Evolutionary conservation across 768 basidiomycete genomes (phyloP).

Genomic region (Neoboletus brunneissimus): DNA sequence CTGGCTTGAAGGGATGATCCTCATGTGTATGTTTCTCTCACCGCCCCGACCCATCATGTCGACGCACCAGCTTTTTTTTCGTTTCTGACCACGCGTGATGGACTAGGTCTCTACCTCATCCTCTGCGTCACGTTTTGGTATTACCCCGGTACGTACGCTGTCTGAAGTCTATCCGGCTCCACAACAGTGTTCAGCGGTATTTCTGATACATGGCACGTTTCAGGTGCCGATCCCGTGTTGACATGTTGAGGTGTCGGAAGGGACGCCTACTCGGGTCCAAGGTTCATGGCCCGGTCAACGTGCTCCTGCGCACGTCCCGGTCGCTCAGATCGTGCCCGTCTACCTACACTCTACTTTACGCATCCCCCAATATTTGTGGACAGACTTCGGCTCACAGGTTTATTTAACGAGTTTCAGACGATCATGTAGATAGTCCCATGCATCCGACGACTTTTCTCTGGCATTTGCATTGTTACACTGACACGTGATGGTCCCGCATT

Average conservation of each 20-base stretch:
- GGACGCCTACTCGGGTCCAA: not conserved
- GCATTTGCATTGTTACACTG: not conserved
- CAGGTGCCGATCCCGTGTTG: not conserved
- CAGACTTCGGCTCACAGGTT: not conserved
- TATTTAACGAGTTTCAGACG: slow-evolving; percentile 1
- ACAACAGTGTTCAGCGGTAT: not conserved
- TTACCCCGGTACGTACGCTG: slow-evolving; percentile 41
- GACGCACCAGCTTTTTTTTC: not conserved
- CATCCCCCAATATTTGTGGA: not conserved
- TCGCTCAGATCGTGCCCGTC: too few species aligned
- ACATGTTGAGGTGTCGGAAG: slow-evolving; percentile 2
- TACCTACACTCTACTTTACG: not conserved
- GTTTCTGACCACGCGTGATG: slow-evolving; percentile 4
- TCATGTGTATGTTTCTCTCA: slow-evolving; percentile 50
- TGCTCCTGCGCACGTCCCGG: too few species aligned
- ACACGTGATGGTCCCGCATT: not conserved
- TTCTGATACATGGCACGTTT: slow-evolving; percentile 5
- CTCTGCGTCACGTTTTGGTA: slow-evolving; percentile 55
- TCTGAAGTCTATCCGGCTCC: not conserved
- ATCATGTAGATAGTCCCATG: slow-evolving; percentile 13
- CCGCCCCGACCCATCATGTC: too few species aligned
- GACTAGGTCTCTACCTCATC: slow-evolving; percentile 52
- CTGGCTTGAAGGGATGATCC: slow-evolving; percentile 86
- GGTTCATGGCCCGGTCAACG: not conserved
- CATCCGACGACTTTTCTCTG: not conserved